A percentile compares a stretch with the other conserved stretches of the same genome.
Conservation (phyloP, 352 stramenopile species). For the Globisporangium viniferum region DNA sequence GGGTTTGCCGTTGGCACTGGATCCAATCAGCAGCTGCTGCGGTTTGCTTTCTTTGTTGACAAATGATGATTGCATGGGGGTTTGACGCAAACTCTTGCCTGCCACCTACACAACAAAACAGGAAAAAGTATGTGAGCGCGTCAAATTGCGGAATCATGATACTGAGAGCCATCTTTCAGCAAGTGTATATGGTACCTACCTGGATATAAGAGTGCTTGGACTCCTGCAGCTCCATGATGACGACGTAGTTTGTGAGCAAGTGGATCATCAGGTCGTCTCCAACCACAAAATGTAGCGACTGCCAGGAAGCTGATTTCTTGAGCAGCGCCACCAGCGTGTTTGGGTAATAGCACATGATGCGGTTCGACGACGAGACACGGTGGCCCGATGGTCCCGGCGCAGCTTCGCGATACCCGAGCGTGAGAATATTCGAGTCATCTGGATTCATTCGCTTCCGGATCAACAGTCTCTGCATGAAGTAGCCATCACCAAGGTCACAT, state of each 20-base stretch:
- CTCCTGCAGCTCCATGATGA: slow-evolving; percentile 42
- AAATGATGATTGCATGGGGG: not conserved
- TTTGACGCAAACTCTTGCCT: slow-evolving; percentile 48
- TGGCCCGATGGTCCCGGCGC: slow-evolving; percentile 41
- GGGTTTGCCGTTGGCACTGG: not conserved
- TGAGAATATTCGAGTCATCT: slow-evolving; percentile 60
- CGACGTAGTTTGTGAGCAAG: slow-evolving; percentile 58
- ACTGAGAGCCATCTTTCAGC: not conserved
- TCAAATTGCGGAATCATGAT: not conserved
- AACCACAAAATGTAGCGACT: slow-evolving; percentile 44
- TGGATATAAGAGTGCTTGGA: slow-evolving; percentile 46
- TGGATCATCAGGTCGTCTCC: slow-evolving; percentile 69
- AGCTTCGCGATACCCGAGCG: slow-evolving; percentile 61
- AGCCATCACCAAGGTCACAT: not conserved
- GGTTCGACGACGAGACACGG: slow-evolving; percentile 50
- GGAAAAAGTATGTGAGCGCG: not conserved
- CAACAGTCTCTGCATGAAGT: slow-evolving; percentile 30
- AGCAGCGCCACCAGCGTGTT: slow-evolving; percentile 67
- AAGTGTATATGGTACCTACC: slow-evolving; percentile 19
- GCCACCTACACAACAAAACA: slow-evolving; percentile 26
- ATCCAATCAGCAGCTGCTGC: not conserved
- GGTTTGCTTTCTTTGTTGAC: not conserved
- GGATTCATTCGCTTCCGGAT: slow-evolving; percentile 33
- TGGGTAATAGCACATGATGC: slow-evolving; percentile 66
- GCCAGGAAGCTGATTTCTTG: slow-evolving; percentile 50